phyloP scores from a whole-genome alignment of 163 green algal genomes.

The Chlamydomonas reinhardtii region DNA sequence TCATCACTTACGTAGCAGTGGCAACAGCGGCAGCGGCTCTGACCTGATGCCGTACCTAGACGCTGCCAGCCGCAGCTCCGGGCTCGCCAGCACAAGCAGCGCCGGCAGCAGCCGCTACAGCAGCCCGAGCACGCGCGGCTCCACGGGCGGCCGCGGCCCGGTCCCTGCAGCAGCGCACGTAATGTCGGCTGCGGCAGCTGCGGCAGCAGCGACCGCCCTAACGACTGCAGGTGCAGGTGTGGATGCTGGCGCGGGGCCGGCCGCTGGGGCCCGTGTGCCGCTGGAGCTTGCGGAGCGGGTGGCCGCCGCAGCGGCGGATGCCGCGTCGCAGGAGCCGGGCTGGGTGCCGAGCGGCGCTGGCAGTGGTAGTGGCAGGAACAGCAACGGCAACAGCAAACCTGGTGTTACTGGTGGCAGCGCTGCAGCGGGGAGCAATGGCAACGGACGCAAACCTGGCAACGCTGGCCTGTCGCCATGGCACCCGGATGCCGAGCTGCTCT shows the following conservation, averaged over 20 bases:
- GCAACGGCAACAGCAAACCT: background rate
- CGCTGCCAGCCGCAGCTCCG: slow-evolving; percentile 10
- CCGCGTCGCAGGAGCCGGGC: background rate
- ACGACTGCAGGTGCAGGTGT: no score
- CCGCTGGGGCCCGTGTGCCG: background rate
- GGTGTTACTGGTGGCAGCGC: background rate
- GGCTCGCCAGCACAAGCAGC: slow-evolving; percentile 47
- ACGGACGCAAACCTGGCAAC: background rate
- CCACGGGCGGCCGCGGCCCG: no score
- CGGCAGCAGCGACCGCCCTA: no score
- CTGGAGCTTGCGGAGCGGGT: background rate
- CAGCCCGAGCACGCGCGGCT: no score
- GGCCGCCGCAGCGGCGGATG: background rate
- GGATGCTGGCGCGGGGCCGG: no score
- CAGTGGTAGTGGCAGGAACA: no score
- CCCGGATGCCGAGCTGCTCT: background rate
- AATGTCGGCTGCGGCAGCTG: no score
- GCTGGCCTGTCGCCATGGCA: background rate
- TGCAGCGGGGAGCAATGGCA: background rate
- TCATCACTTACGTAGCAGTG: background rate
- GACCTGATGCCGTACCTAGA: slow-evolving; percentile 27
- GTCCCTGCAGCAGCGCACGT: no score
- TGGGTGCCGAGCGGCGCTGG: no score
- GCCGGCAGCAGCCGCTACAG: background rate
- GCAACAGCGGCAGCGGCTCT: background rate